These are phyloP conservation scores for Astrephomene gubernaculifera DNA, from an alignment of 139 green algal species.

Conservation along the genomic window DNA sequence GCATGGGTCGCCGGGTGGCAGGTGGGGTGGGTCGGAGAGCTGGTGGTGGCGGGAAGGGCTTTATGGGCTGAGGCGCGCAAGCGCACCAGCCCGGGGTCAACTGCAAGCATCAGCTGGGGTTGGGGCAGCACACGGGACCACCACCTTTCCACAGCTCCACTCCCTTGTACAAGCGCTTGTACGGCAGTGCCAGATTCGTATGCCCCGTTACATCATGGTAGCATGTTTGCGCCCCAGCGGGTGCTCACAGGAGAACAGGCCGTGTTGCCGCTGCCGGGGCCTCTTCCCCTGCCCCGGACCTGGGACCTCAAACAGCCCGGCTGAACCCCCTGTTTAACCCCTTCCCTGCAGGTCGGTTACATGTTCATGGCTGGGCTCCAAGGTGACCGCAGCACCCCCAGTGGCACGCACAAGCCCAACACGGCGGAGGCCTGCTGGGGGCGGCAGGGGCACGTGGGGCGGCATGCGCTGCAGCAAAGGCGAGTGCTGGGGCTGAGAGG, in stretches of 20 bases:
- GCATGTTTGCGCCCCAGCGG: too few species aligned
- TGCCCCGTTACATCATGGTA: too few species aligned
- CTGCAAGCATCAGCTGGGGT: neutral
- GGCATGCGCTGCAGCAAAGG: neutral
- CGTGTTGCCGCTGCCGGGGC: neutral
- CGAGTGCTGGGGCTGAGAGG: neutral
- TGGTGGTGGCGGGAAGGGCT: neutral
- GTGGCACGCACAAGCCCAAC: neutral
- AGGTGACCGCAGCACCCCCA: neutral
- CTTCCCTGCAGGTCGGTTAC: conserved; percentile 10
- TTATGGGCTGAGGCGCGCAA: too few species aligned
- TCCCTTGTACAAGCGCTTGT: neutral
- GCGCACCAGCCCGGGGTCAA: neutral
- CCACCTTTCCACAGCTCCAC: neutral
- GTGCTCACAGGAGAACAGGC: too few species aligned
- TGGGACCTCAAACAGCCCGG: too few species aligned
- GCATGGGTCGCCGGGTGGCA: conserved; percentile 45
- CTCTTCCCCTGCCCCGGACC: too few species aligned
- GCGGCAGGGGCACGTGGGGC: neutral
- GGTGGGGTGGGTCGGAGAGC: neutral
- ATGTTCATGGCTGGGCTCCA: neutral
- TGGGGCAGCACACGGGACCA: neutral
- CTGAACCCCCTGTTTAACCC: too few species aligned
- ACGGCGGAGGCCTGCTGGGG: conserved; percentile 1
- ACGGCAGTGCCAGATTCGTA: too few species aligned